These are phyloP conservation scores for Ascochyta fabae DNA, from an alignment of 2,329 filamentous ascomycete genomes.

Conservation along the genomic window DNA sequence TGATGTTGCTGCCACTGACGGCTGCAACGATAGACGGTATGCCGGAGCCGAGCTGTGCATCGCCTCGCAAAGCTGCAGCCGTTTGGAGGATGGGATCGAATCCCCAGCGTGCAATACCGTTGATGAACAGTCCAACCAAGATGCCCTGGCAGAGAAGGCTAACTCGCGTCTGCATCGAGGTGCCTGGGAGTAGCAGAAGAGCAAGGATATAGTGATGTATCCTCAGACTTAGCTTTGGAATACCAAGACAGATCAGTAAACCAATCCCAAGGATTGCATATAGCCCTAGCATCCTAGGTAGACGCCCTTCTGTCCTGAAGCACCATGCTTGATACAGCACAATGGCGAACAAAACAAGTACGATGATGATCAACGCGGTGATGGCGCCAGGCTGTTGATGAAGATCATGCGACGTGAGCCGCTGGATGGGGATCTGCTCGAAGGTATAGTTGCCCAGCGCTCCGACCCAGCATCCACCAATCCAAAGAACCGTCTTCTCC, in stretches of 20 bases:
- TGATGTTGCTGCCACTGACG: slow-evolving; percentile 54
- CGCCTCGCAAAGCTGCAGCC: slow-evolving; percentile 67
- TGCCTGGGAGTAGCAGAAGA: slow-evolving; percentile 87
- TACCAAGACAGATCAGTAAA: slow-evolving; percentile 77
- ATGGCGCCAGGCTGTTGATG: slow-evolving; percentile 48
- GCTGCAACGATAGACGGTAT: slow-evolving; percentile 57
- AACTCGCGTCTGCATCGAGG: slow-evolving; percentile 83
- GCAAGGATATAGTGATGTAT: slow-evolving; percentile 92
- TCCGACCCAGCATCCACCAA: slow-evolving; percentile 46
- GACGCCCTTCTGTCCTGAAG: slow-evolving; percentile 47
- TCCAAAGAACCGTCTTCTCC: slow-evolving; percentile 48
- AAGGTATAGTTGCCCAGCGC: slow-evolving; percentile 44
- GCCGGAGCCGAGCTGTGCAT: slow-evolving; percentile 59
- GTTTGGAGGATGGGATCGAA: slow-evolving; percentile 91
- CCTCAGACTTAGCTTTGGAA: slow-evolving; percentile 82
- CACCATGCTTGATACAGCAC: slow-evolving; percentile 44
- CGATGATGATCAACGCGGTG: slow-evolving; percentile 41
- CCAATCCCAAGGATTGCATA: slow-evolving; percentile 81
- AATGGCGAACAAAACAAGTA: slow-evolving; percentile 36
- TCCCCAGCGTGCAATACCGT: slow-evolving; percentile 91
- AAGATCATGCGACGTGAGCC: slow-evolving; percentile 46
- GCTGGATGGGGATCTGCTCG: slow-evolving; percentile 45
- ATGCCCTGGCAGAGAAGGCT: slow-evolving; percentile 89
- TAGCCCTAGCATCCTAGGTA: slow-evolving; percentile 77
- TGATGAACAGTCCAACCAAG: slow-evolving; percentile 88